A percentile compares a stretch with the other conserved stretches of the same genome.
Evolutionary conservation across 164 flowering plant genomes (phyloP).

Genomic region (Warburgia ugandensis): DNA sequence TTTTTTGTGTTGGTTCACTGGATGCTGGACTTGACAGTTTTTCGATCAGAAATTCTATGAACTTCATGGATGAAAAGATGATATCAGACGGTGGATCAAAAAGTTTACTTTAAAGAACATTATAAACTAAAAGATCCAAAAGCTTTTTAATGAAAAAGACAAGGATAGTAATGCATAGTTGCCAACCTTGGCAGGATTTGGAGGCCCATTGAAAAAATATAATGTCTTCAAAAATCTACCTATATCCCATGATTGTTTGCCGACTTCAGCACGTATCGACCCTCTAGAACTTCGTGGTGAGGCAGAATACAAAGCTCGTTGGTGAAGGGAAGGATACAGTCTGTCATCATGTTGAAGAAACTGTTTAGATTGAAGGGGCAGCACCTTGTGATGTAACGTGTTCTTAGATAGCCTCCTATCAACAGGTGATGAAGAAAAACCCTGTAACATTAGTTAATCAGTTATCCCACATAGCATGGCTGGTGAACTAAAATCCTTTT

Average conservation of each 20-base stretch:
- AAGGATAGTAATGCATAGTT: constrained; percentile 2
- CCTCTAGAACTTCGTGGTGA: constrained; percentile 27
- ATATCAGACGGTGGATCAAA: constrained; percentile 16
- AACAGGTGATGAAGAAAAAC: constrained; percentile 26
- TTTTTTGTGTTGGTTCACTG: constrained; percentile 37
- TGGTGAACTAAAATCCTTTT: background rate
- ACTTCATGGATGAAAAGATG: constrained; percentile 35
- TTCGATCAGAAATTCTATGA: constrained; percentile 57
- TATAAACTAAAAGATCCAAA: constrained; percentile 3
- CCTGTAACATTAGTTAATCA: constrained; percentile 28
- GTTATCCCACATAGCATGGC: background rate
- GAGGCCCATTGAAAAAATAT: constrained; percentile 83
- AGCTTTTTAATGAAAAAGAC: background rate
- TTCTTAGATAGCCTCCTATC: constrained; percentile 22
- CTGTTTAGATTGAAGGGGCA: constrained; percentile 39
- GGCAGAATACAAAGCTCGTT: constrained; percentile 8
- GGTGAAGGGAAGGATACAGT: constrained; percentile 17
- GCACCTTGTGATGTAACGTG: constrained; percentile 21
- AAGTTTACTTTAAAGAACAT: background rate
- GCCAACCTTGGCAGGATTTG: constrained; percentile 83
- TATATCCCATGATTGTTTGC: constrained; percentile 70
- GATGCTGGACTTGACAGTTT: constrained; percentile 54
- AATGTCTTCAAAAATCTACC: constrained; percentile 85
- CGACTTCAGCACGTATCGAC: constrained; percentile 38
- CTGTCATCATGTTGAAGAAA: constrained; percentile 46